Evolutionary conservation across 345 rosid genomes (phyloP), one percentile per base, ranked within the genome.

Genomic region (Lepidium africanum): DNA sequence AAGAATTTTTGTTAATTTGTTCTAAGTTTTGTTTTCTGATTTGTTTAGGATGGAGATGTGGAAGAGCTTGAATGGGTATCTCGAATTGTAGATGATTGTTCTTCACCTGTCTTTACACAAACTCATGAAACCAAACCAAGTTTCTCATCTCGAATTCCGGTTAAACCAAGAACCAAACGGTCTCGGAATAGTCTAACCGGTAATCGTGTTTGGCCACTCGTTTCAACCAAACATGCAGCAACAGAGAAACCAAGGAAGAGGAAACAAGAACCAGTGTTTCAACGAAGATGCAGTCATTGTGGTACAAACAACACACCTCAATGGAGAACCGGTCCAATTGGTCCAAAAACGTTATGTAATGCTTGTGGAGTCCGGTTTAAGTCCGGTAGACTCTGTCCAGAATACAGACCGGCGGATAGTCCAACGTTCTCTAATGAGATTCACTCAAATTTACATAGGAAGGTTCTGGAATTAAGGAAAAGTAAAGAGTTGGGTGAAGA

Each of bases 311-410:
- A 83, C 80, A 94, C 99, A 2, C 99, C 99, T 0, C 99, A 94
- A 55, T 94, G 99, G 99, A 81, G 99, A 72, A 93, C 96, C 13
- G 99, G 99, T 10, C 99, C 99, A n/a, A 73, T 85, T 81, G 99
- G 99, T 62, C 97, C 96, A 2, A 94, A 94, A 79, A 91, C 99
- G 3, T 96, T 94, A 7, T 89, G 99, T 87, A 94, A 94, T 65
- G 99, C 99, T 1, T 94, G 99, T 37, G 99, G 99, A 3, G 97
- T 94, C 40, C 92, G 97, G 48, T 82, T 78, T 74, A 94, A 94
- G 81, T 94, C 96, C 0, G 99, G 99, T 27, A 50, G 99, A 75
- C 93, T 94, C 55, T 94, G 89, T 69, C 97, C 97, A 0, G 97
- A 94, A 40, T 94, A 94, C 74, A 81, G 99, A 58, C 99, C 99